Conservation (phyloP, 208 protist species). For the Porcisia hertigi region DNA sequence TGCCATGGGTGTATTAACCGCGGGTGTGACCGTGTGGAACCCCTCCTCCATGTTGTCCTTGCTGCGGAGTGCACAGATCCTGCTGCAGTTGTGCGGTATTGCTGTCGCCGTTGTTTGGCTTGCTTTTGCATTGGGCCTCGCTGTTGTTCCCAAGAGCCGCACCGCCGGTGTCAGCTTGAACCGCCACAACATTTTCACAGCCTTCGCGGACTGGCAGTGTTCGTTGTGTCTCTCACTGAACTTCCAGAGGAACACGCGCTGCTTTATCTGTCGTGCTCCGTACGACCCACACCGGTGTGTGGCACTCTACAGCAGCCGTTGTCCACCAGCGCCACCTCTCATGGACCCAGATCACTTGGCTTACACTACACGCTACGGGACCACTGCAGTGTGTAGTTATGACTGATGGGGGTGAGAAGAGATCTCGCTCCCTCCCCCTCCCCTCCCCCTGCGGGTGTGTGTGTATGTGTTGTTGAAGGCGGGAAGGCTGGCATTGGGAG, state of each 20-base stretch:
- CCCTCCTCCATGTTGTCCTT: background rate
- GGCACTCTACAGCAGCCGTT: slow-evolving; percentile 59
- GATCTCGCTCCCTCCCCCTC: background rate
- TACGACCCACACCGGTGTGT: slow-evolving; percentile 47
- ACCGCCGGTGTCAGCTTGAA: slow-evolving; percentile 40
- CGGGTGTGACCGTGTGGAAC: slow-evolving; percentile 22
- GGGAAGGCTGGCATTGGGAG: too few species aligned
- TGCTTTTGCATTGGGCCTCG: slow-evolving; percentile 46
- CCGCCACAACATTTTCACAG: slow-evolving; percentile 62
- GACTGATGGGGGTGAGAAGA: background rate
- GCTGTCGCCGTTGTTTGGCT: slow-evolving; percentile 22
- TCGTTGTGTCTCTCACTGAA: slow-evolving; percentile 62
- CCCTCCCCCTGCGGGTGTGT: too few species aligned
- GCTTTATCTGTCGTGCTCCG: slow-evolving; percentile 71
- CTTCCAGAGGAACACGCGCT: slow-evolving; percentile 65
- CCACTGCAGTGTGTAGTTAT: background rate
- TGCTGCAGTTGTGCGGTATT: slow-evolving; percentile 32
- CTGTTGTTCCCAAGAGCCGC: slow-evolving; percentile 34
- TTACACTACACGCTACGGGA: slow-evolving; percentile 47
- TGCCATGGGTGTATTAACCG: slow-evolving; percentile 15
- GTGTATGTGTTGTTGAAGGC: too few species aligned
- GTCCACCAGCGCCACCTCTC: slow-evolving; percentile 40
- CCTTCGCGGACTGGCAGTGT: slow-evolving; percentile 83
- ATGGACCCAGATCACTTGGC: slow-evolving; percentile 69
- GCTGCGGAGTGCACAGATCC: background rate